Base-by-base conservation (phyloP, 306 rosid genomes). In the Castanopsis chinensis region DNA sequence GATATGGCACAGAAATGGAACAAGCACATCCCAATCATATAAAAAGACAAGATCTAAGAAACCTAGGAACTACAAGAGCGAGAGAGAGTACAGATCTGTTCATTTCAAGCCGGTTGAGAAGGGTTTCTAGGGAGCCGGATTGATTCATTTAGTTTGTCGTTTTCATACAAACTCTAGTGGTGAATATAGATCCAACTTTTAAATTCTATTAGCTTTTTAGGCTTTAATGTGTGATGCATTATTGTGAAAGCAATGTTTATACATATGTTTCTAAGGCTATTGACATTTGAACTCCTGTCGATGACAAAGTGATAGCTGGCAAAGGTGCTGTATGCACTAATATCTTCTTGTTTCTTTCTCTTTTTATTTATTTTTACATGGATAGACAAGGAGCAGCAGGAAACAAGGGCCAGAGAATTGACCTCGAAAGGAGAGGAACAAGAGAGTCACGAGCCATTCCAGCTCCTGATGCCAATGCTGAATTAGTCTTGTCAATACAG, bases 391-490 rank as follows among this genome's bases (percentile, higher is more conserved):
- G 94, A 86, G 94, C 93, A 58, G 88, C 87, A 54, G 96, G 94
- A 84, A 84, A 85, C 88, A 93, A 93, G 76, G 97, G 91, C 64
- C 96, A 89, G 83, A 88, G 92, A 77, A 86, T 75, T 82, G 98
- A 92, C 74, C 90, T 71, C 21, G 97, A 92, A 81, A 91, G 92
- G 89, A 89, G 83, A 85, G 94, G 92, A 58, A 72, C 90, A 71
- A 86, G 93, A 76, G 98, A 92, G 54, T 96, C 97, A 70, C 93
- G 93, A 75, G 99, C 99, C 0, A 2, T 96, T 74, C 99, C 99
- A 70, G 99, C 99, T 32, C 99, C 99, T 64, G 98, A 96, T 82
- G 99, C 99, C 83, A 96, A 96, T 88, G 99, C 99, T 73, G 99
- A 96, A 82, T 83, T 96, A 80, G 93, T 85, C 61, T 71, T 84